Conservation (phyloP, 805 yeast genomes). For the Lipomyces spencermartinsiae region DNA sequence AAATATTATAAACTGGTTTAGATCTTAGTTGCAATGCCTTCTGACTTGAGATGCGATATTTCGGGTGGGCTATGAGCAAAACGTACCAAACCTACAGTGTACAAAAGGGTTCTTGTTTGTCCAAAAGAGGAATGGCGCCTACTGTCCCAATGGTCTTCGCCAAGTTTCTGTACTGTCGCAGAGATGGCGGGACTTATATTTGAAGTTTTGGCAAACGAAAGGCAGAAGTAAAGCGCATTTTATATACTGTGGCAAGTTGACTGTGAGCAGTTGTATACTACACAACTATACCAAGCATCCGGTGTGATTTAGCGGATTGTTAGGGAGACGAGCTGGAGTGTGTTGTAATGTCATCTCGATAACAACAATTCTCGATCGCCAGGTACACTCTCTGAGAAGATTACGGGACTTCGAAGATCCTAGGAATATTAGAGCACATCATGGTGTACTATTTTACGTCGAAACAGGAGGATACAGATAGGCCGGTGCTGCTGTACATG, state of each 20-base stretch:
- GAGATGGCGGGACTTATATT: too few species aligned
- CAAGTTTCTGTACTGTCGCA: too few species aligned
- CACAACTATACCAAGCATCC: background rate
- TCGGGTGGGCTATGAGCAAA: too few species aligned
- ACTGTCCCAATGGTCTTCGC: too few species aligned
- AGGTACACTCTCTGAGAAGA: background rate
- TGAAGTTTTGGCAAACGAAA: background rate
- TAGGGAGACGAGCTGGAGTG: background rate
- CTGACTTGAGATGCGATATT: too few species aligned
- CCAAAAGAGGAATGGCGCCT: too few species aligned
- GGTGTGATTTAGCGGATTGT: background rate
- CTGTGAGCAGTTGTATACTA: background rate
- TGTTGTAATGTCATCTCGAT: background rate
- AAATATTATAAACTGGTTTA: too few species aligned
- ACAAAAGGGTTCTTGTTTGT: too few species aligned
- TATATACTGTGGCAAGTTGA: background rate
- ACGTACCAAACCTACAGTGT: too few species aligned
- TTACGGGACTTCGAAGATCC: background rate
- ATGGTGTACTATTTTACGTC: constrained; percentile 57
- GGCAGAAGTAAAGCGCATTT: background rate
- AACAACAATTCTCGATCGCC: background rate
- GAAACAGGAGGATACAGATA: constrained; percentile 46
- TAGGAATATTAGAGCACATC: background rate
- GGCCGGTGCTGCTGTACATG: constrained; percentile 58
- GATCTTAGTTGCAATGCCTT: too few species aligned